Percentiles rank a stretch among this genome's conserved stretches.
These are phyloP conservation scores for Canna indica DNA, from an alignment of 176 grass and related monocot species.

Conservation along the genomic window DNA sequence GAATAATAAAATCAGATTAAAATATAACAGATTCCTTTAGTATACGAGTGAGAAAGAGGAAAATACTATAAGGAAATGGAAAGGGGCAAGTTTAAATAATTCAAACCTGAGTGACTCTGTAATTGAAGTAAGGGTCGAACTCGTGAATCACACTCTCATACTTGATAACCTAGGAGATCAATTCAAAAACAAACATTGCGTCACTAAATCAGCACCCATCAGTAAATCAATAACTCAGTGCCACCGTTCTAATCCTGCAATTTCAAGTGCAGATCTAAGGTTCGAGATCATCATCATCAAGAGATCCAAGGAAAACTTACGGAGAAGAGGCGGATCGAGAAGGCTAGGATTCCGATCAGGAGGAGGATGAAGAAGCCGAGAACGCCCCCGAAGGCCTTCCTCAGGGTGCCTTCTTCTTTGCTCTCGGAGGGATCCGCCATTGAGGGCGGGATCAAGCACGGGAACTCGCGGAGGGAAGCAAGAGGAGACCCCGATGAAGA, in stretches of 20 bases:
- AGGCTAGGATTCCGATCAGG: slow-evolving; percentile 85
- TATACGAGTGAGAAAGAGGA: slow-evolving; percentile 1
- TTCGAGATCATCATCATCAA: slow-evolving; percentile 13
- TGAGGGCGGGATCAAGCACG: slow-evolving; percentile 24
- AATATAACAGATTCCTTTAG: too few species aligned
- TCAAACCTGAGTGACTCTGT: slow-evolving; percentile 90
- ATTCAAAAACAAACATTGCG: slow-evolving; percentile 7
- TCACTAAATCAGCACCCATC: background rate
- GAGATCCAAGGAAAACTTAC: slow-evolving; percentile 41
- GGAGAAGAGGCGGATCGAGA: slow-evolving; percentile 98
- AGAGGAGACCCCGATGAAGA: background rate
- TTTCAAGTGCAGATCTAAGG: slow-evolving; percentile 24
- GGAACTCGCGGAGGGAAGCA: background rate
- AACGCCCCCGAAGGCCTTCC: slow-evolving; percentile 84
- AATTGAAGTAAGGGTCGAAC: slow-evolving; percentile 99
- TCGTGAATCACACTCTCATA: slow-evolving; percentile 99
- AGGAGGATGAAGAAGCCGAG: slow-evolving; percentile 75
- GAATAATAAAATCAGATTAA: too few species aligned
- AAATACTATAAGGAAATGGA: background rate
- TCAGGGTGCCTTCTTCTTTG: slow-evolving; percentile 33
- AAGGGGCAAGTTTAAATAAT: background rate
- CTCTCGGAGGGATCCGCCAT: slow-evolving; percentile 49
- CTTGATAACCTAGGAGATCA: slow-evolving; percentile 70
- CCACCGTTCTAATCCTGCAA: background rate
- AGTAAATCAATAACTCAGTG: background rate